phyloP scores from a whole-genome alignment of 2,329 filamentous ascomycete species.

The Aspergillus caelatus region DNA sequence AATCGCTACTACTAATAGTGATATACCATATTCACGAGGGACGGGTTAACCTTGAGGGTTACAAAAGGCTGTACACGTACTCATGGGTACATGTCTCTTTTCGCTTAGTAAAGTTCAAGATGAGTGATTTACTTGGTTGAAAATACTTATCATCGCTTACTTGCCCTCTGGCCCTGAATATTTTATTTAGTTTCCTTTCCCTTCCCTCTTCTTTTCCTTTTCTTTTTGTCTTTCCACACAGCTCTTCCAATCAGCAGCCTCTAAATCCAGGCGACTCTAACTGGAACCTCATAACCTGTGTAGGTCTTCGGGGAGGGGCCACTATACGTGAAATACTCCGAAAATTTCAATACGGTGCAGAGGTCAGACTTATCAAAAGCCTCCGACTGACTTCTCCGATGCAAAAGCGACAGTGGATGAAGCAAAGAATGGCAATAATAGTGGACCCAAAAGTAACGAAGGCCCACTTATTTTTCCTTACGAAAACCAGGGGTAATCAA shows the following conservation, averaged over 20 bases:
- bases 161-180: background rate
- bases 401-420: background rate
- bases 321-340: background rate
- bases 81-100: background rate
- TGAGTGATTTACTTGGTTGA: background rate
- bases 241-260: background rate
- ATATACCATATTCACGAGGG: background rate
- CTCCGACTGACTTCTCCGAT: background rate
- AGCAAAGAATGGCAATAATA: background rate
- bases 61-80: background rate
- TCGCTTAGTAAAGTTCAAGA: background rate
- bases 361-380: background rate
- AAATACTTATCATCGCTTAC: background rate
- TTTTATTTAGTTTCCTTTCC: background rate
- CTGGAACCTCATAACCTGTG: background rate
- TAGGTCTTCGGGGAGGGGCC: background rate
- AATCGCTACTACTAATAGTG: background rate
- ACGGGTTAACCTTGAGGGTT: background rate
- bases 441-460: background rate
- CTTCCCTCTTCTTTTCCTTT: background rate
- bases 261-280: background rate
- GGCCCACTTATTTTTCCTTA: background rate
- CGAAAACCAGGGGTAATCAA: constrained; percentile 1
- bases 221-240: background rate
- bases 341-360: background rate